Evolutionary conservation across 78 protist species (phyloP).

Genomic region (Speleostelium caveatum): DNA sequence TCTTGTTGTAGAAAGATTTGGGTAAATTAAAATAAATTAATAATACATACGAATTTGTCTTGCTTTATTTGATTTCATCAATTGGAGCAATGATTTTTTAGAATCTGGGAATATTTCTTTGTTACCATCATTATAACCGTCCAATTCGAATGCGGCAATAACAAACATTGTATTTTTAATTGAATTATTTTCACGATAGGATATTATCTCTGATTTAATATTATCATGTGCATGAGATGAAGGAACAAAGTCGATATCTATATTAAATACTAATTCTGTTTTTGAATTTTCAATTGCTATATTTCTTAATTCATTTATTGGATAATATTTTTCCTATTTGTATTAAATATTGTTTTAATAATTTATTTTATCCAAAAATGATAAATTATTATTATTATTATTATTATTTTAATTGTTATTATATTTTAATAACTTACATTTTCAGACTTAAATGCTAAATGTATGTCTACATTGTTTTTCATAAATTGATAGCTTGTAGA

Average conservation of each 20-base stretch:
- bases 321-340: too few species aligned
- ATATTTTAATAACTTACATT: not conserved
- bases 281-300: not conserved
- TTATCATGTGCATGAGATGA: not conserved
- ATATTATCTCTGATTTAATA: not conserved
- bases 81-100: not conserved
- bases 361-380: too few species aligned
- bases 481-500: not conserved
- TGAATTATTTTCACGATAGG: not conserved
- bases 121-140: not conserved
- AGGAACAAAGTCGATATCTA: not conserved
- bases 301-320: conserved; percentile 4
- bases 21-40: too few species aligned
- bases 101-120: not conserved
- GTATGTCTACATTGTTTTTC: not conserved
- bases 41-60: not conserved
- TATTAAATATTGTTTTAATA: too few species aligned
- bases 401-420: too few species aligned
- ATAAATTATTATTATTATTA: too few species aligned
- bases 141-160: conserved; percentile 5
- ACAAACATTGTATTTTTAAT: not conserved
- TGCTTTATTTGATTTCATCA: not conserved
- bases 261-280: not conserved
- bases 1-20: too few species aligned
- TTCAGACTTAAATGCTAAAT: not conserved